Base-by-base conservation (phyloP, 305 asterid genomes). In the Plantago rigida region DNA sequence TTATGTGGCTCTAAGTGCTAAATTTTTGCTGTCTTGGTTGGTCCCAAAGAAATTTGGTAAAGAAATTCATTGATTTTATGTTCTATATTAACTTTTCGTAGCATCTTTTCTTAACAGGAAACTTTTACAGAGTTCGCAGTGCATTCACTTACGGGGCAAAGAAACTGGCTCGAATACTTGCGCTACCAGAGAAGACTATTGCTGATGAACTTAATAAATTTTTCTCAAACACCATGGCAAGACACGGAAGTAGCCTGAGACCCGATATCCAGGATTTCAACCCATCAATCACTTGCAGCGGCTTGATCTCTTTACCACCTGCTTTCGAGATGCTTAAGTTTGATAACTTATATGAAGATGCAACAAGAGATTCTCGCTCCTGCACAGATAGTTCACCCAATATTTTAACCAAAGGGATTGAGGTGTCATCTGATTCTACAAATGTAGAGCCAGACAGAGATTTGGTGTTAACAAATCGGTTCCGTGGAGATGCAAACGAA, bases 111-210 rank as follows among this genome's bases (percentile, higher is more conserved):
- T 69, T 47, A 51, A 26, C 68, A 90, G 97, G 94, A 62, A 90
- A 83, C 73, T 90, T 79, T 70, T 90, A 67, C 72, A 84, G 96
- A 45, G 86, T 90, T 64, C 84, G 93, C 64, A 90, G 96, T 60
- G 97, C 97, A 49, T 82, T 90, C 70, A 78, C 81, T 29, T 90
- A 78, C 65, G 97, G 95, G 63, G 91, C 95, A 58, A 75, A 78
- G 67, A 87, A 84, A 66, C 96, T 90, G 39, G 82, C 74, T 10
- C 74, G 56, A 45, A 81, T 90, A 59, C 87, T 90, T 51, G 14
- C 50, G 39, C 85, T 75, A 70, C 79, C 86, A 0, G 78, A 74
- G 59, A 75, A 73, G 52, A 70, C 70, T 5, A 77, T 87, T 36
- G 77, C 77, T 42, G 64, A 47, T 34, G 96, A 84, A 72, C 94